Conservation (phyloP, 345 rosid species). For the Luvunga scandens region DNA sequence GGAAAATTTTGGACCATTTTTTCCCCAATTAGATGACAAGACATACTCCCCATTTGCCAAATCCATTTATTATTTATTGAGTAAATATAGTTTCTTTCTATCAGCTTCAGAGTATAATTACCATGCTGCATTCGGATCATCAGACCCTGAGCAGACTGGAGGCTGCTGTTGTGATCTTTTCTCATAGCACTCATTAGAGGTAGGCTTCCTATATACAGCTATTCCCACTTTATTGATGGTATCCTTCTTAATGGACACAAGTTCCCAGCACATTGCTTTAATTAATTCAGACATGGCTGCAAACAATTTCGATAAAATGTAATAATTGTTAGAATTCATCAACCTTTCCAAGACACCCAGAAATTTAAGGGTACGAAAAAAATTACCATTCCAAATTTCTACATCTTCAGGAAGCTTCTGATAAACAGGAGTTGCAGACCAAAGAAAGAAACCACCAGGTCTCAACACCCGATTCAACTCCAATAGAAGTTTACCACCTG, state of each 20-base stretch:
- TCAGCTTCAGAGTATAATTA: constrained; percentile 20
- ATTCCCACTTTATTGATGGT: constrained; percentile 66
- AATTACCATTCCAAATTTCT: constrained; percentile 82
- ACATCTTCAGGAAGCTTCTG: constrained; percentile 75
- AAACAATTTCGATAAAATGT: constrained; percentile 23
- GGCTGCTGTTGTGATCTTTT: constrained; percentile 67
- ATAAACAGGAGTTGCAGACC: constrained; percentile 99
- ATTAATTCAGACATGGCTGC: constrained; percentile 83
- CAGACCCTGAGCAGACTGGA: constrained; percentile 68
- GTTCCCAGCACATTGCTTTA: constrained; percentile 90
- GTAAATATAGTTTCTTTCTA: neutral
- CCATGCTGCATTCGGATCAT: constrained; percentile 97
- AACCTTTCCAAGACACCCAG: constrained; percentile 5
- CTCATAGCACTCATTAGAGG: constrained; percentile 75
- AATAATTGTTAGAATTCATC: constrained; percentile 23
- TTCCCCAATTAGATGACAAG: neutral
- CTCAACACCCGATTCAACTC: constrained; percentile 84
- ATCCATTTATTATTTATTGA: neutral
- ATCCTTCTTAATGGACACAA: constrained; percentile 70
- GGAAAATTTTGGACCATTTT: neutral
- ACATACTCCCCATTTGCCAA: neutral
- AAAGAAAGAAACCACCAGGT: constrained; percentile 91
- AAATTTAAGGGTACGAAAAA: neutral
- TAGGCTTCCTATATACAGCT: constrained; percentile 80
- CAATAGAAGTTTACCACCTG: constrained; percentile 89